Percentiles rank a stretch among this genome's conserved stretches.
Evolutionary conservation across 257 asterid species (phyloP).

Genomic region (Jacaranda mimosifolia): DNA sequence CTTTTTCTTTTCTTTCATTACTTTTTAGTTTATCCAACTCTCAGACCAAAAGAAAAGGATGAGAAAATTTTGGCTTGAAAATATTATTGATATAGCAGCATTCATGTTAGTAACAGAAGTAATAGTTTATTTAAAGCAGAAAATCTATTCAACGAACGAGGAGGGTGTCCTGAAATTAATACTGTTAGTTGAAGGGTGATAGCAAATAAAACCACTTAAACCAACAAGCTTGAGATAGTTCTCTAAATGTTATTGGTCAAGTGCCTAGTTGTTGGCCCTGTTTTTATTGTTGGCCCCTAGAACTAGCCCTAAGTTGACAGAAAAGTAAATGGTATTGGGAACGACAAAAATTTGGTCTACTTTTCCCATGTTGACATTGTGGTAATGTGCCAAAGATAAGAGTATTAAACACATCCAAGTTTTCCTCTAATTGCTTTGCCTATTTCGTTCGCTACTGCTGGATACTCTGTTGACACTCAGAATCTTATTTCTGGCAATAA

Average conservation of each 20-base stretch:
- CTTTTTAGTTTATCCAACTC: not conserved
- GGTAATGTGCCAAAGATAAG: not conserved
- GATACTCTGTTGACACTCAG: not conserved
- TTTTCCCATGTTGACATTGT: not conserved
- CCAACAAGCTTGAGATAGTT: not conserved
- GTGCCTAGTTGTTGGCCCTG: not conserved
- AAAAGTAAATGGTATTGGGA: slow-evolving; percentile 11
- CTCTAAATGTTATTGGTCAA: not conserved
- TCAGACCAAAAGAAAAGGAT: not conserved
- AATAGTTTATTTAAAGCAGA: not conserved
- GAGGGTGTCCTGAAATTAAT: not conserved
- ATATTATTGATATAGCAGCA: not conserved
- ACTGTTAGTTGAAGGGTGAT: not conserved
- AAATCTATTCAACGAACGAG: not conserved
- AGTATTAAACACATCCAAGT: not conserved
- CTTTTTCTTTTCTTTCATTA: slow-evolving; percentile 4
- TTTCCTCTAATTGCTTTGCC: not conserved
- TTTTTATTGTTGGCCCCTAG: not conserved
- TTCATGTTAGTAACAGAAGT: not conserved
- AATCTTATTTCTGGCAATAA: not conserved
- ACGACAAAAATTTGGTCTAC: not conserved
- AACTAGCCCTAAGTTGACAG: not conserved
- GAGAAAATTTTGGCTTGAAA: not conserved
- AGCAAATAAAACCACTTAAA: not conserved
- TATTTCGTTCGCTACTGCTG: not conserved